Conservation (phyloP, 78 protist species). For the Dictyostelium purpureum region DNA sequence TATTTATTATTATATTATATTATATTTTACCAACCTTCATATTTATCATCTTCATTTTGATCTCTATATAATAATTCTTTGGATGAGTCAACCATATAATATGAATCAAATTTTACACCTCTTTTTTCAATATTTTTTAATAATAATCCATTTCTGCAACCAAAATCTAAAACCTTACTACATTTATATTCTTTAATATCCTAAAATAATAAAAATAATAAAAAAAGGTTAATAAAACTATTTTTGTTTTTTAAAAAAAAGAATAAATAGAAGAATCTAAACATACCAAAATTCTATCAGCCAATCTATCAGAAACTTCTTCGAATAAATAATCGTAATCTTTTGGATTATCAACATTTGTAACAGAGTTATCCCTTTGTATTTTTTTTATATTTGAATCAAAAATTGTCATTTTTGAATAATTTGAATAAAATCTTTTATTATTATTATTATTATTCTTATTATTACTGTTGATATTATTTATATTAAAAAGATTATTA, state of each 20-base stretch:
- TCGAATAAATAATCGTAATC: slow-evolving; percentile 50
- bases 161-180: slow-evolving; percentile 59
- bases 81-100: slow-evolving; percentile 58
- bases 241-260: neutral
- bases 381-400: slow-evolving; percentile 46
- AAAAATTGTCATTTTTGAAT: slow-evolving; percentile 46
- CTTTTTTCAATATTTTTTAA: neutral
- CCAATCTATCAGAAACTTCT: slow-evolving; percentile 59
- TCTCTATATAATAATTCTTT: slow-evolving; percentile 57
- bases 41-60: slow-evolving; percentile 9
- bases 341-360: neutral
- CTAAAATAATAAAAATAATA: too few relatives aligned
- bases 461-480: too few relatives aligned
- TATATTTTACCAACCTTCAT: neutral
- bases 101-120: neutral
- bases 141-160: slow-evolving; percentile 64
- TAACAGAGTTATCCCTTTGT: slow-evolving; percentile 38
- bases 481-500: too few relatives aligned
- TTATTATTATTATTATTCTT: too few relatives aligned
- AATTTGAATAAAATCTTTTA: neutral
- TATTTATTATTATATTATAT: neutral
- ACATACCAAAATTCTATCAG: slow-evolving; percentile 52
- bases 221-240: neutral
- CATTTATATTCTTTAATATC: slow-evolving; percentile 64
- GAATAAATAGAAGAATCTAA: too few relatives aligned